A percentile compares a stretch with the other conserved stretches of the same genome.
Conservation (phyloP, 2,329 filamentous ascomycete genomes). For the Pseudocercospora musae region DNA sequence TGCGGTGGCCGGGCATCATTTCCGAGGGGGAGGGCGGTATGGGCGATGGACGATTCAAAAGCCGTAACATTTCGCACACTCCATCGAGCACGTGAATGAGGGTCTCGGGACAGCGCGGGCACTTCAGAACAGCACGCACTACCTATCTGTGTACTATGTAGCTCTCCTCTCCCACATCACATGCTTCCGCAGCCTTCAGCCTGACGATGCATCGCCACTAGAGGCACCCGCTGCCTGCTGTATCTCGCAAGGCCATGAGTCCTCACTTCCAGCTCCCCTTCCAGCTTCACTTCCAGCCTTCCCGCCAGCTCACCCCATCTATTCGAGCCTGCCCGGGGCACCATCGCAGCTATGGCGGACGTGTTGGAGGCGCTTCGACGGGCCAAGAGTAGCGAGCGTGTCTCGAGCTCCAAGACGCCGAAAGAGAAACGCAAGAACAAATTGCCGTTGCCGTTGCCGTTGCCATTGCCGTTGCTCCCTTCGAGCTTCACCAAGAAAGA, state of each 20-base stretch:
- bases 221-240: background rate
- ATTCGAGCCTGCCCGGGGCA: background rate
- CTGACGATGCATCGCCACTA: background rate
- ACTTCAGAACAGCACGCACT: no score
- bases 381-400: background rate
- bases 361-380: background rate
- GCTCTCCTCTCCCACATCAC: background rate
- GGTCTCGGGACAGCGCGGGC: background rate
- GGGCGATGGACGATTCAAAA: no score
- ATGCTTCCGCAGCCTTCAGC: background rate
- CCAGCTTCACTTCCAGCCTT: background rate
- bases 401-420: background rate
- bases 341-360: background rate
- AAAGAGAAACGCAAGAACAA: background rate
- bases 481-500: background rate
- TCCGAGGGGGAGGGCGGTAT: background rate
- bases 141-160: no score
- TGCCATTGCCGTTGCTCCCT: background rate
- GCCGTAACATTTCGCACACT: no score
- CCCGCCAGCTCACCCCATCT: background rate
- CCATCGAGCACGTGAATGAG: no score
- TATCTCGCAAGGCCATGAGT: background rate
- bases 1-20: slow-evolving; percentile 8
- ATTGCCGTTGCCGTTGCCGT: background rate
- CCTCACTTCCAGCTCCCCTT: background rate